A percentile compares a stretch with the other conserved stretches of the same genome.
Conservation (phyloP, 75 land plant genomes). For the Cryptomeria japonica region DNA sequence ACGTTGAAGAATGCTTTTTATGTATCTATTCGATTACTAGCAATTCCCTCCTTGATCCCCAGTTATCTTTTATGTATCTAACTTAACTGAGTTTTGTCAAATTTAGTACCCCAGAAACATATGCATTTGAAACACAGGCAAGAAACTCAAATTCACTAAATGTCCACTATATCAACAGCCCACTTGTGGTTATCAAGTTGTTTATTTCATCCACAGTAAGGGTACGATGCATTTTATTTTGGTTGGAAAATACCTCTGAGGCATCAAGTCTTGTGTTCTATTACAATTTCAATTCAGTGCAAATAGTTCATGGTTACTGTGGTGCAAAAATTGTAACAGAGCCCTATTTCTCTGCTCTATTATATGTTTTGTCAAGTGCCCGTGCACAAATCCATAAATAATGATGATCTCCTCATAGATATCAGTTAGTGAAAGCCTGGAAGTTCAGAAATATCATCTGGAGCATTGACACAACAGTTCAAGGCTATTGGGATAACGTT, state of each 20-base stretch:
- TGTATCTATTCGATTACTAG: not conserved
- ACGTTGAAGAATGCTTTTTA: not conserved
- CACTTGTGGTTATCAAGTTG: not conserved
- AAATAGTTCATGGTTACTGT: not conserved
- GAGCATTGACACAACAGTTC: not conserved
- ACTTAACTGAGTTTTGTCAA: not conserved
- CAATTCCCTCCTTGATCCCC: not conserved
- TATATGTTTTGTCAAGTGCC: too few species aligned
- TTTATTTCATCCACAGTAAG: not conserved
- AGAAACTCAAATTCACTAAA: not conserved
- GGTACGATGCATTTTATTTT: not conserved
- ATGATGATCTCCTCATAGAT: too few species aligned
- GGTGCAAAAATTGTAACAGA: not conserved
- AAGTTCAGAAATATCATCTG: not conserved
- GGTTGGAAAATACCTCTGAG: too few species aligned
- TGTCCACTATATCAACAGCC: not conserved
- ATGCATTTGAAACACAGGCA: not conserved
- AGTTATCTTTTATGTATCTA: not conserved
- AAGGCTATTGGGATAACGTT: not conserved
- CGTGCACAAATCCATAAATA: too few species aligned
- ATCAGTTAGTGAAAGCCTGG: not conserved
- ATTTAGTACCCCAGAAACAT: not conserved
- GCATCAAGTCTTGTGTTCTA: not conserved
- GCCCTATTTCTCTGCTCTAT: not conserved
- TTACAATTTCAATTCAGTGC: not conserved